Evolutionary conservation across 192 early-diverging fungal species (phyloP).

Genomic region (Podila clonocystis): DNA sequence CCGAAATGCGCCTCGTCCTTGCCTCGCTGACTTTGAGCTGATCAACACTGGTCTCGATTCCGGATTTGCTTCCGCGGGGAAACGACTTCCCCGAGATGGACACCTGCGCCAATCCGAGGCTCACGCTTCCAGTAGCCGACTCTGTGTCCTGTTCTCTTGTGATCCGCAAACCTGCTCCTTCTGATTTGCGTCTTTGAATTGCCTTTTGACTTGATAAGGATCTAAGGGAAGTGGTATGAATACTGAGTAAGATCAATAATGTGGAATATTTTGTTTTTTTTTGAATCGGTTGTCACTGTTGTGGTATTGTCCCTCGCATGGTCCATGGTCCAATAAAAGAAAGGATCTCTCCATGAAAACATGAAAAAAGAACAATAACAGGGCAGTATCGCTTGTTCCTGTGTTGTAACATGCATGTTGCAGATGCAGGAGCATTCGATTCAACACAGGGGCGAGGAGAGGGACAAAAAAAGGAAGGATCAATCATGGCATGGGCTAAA

Average conservation of each 20-base stretch:
- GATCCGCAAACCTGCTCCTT: constrained; percentile 36
- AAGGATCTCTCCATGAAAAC: not conserved
- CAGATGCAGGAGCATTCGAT: not conserved
- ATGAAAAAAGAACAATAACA: not conserved
- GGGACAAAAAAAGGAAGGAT: not conserved
- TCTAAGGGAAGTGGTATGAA: not conserved
- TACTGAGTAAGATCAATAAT: not conserved
- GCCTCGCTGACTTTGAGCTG: constrained; percentile 37
- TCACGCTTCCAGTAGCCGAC: not conserved
- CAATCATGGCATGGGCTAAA: not conserved
- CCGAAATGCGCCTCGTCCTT: constrained; percentile 44
- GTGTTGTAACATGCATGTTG: not conserved
- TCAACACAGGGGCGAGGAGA: not conserved
- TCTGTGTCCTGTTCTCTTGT: constrained; percentile 23
- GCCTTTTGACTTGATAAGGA: constrained; percentile 11
- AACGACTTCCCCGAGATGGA: constrained; percentile 15
- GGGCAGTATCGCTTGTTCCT: not conserved
- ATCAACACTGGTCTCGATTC: constrained; percentile 36
- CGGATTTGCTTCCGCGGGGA: constrained; percentile 17
- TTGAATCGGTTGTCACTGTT: not conserved
- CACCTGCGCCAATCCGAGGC: constrained; percentile 8
- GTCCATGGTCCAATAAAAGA: not conserved
- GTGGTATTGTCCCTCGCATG: not conserved
- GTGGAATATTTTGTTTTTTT: not conserved
- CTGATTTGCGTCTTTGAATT: constrained; percentile 45